Conservation (phyloP, 225 moss, liverwort and hornwort genomes). For the Thuidium tamariscinum region DNA sequence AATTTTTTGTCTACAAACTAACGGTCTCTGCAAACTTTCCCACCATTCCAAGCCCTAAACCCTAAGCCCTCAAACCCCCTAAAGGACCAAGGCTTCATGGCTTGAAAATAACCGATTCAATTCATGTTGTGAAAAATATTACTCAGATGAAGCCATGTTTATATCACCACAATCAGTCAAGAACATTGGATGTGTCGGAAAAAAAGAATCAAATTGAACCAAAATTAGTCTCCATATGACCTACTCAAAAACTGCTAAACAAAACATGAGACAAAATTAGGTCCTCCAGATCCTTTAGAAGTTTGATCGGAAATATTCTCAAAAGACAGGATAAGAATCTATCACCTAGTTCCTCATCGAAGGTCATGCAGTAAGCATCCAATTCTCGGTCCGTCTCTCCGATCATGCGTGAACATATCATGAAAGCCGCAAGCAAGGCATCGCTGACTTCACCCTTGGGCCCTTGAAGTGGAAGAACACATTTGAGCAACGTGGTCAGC, state of each 20-base stretch:
- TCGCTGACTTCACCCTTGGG: constrained; percentile 33
- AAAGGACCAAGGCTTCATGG: background rate
- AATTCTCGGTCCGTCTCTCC: constrained; percentile 73
- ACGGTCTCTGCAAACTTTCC: background rate
- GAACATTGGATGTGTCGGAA: background rate
- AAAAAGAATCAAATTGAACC: background rate
- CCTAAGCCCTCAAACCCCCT: background rate
- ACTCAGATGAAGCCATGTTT: background rate
- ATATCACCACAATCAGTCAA: background rate
- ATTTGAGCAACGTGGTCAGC: constrained; percentile 42
- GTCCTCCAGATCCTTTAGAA: background rate
- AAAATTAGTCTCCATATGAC: background rate
- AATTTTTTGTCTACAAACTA: background rate
- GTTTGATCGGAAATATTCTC: background rate
- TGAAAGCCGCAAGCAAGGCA: constrained; percentile 65
- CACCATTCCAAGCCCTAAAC: background rate
- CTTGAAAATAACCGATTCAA: background rate
- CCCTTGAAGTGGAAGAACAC: constrained; percentile 50
- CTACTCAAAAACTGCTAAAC: background rate
- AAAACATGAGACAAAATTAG: background rate
- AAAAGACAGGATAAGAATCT: background rate
- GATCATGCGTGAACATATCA: constrained; percentile 79
- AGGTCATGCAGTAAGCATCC: constrained; percentile 89
- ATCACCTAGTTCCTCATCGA: constrained; percentile 71
- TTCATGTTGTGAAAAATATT: background rate